Evolutionary conservation across 2,329 filamentous ascomycete species (phyloP), one percentile per base, ranked within the genome.

Genomic region (Piedraia hortae): DNA sequence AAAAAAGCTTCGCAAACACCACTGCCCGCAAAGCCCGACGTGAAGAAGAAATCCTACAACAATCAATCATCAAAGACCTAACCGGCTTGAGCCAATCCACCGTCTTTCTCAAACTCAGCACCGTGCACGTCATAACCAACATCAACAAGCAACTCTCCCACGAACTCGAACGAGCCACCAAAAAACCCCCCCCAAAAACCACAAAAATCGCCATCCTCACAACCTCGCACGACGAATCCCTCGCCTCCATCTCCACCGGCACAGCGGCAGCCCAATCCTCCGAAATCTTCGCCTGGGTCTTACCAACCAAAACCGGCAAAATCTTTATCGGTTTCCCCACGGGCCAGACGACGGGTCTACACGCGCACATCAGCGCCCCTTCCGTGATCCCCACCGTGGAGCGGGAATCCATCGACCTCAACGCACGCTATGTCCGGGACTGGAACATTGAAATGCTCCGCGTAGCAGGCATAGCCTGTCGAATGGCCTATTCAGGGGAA

Each of bases 261-360:
- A 44, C 43, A 6, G 50, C 47, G 5, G 45, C 52, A 6, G 50
- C 58, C 5, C 62, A 67, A 28, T 57, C 62, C 3, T 56, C 60
- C 1, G 75, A 90, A 38, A 66, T 97, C 5, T 91, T 97, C 43
- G 62, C 72, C 1, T 85, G 80, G 2, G 80, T 97, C 1, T 48
- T 93, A 4, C 85, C 85, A 2, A 77, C 62, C 26, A 88, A 78
- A 43, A 73, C 74, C 34, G 85, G 85, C 4, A 68, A 75, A 23
- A 73, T 97, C 24, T 97, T 93, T 38, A 97, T 97, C 37, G 85
- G 85, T 0, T 97, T 97, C 39, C 82, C 85, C 3, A 97, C 85
- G 2, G 80, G 82, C 34, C 85, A 97, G 48, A 97, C 85, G 0
- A 97, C 88, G 0, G 85, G 82, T 24, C 66, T 82, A 13, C 73